phyloP scores from a whole-genome alignment of 352 stramenopile species.

The Phytopythium aichiense region DNA sequence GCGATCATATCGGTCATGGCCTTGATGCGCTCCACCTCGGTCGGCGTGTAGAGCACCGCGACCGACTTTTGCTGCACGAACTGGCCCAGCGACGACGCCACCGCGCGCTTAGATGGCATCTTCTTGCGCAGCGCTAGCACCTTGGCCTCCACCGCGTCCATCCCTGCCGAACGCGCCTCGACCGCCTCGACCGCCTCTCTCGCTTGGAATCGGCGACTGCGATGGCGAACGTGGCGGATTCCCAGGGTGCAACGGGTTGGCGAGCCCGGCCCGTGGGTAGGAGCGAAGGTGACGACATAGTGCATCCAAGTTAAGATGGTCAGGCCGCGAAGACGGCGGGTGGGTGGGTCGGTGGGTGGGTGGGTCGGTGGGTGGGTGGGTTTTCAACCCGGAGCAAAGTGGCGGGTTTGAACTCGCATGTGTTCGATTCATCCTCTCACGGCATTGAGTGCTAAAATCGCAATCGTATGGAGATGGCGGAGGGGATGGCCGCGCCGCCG shows the following conservation, averaged over 20 bases:
- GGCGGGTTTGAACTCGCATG: neutral
- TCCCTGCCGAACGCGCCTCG: neutral
- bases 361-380: neutral
- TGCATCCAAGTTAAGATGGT: neutral
- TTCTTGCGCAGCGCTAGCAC: constrained; percentile 59
- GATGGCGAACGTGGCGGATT: neutral
- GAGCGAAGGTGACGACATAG: neutral
- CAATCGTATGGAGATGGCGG: no score
- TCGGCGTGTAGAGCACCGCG: constrained; percentile 67
- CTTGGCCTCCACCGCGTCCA: constrained; percentile 52
- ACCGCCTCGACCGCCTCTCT: neutral
- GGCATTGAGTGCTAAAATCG: no score
- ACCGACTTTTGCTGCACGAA: constrained; percentile 82
- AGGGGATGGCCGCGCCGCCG: no score
- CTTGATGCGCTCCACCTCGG: constrained; percentile 70
- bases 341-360: neutral
- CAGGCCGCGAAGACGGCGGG: neutral
- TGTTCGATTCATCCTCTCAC: no score
- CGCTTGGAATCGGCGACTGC: neutral
- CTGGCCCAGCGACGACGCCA: constrained; percentile 57
- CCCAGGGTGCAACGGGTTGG: neutral
- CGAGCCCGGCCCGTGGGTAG: neutral
- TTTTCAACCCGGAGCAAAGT: neutral
- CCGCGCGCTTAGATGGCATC: constrained; percentile 70
- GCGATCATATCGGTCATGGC: constrained; percentile 64